Base-by-base conservation (phyloP, 257 asterid species). In the Solanum okadae region DNA sequence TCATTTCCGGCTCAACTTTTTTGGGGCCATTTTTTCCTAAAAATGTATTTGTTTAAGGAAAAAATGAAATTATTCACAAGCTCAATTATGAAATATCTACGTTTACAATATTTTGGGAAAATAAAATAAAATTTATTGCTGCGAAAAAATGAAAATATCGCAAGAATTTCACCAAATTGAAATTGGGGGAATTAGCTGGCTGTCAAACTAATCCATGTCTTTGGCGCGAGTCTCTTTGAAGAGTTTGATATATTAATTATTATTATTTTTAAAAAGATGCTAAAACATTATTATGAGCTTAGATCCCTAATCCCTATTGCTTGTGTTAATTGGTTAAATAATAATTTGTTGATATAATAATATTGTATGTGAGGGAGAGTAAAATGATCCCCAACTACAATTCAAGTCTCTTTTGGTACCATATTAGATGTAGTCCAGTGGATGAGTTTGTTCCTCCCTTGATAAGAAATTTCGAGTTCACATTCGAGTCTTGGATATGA, bases 381-480 rank as follows among this genome's bases (percentile, higher is more conserved):
- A 18, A 72, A 16, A 35, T 20, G 5, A 35, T 75, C 22, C 23
- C 31, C n/a, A 75, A 75, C 27, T 22, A 44, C 52, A 44, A 44
- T 44, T 12, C 16, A 44, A 12, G 16, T 44, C 52, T 44, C 49
- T 44, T 44, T 44, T 12, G 52, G 52, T 52, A 42, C 15, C 49
- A 42, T 42, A 42, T 10, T 42, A 11, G 49, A 42, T 11, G 15
- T 10, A 5, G 8, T 49, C 8, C 22, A 15, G 59, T 16, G 8
- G 8, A 49, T 15, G 6, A 15, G 3, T 0, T 5, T 15, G 22
- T 49, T 49, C 8, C 59, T 49, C 3, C 59, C 27, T 59, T 59
- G 0, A 22, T 22, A 7, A 59, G n/a, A 2, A 0, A 1, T 20
- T 22, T 59, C 0, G 6, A 22, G 13, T 22, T 22, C 1, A 22